phyloP scores from a whole-genome alignment of 306 rosid genomes.

The Vicia villosa region DNA sequence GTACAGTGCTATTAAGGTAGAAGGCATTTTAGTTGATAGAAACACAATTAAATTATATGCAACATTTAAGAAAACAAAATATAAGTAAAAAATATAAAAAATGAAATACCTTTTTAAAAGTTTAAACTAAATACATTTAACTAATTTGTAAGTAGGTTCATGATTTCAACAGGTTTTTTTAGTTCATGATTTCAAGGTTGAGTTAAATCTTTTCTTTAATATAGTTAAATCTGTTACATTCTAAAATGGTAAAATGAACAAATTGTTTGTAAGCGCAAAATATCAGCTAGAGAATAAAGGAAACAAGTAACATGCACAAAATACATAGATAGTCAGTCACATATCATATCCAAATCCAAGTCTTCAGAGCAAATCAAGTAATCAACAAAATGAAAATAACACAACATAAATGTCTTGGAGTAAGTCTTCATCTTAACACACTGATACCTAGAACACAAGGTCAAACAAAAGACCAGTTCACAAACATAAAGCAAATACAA shows the following conservation, averaged over 20 bases:
- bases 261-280: not conserved
- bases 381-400: conserved; percentile 1
- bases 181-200: not conserved
- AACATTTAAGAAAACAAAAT: too few species aligned
- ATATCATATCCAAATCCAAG: conserved; percentile 27
- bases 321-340: conserved; percentile 24
- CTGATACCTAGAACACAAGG: conserved; percentile 15
- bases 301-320: conserved; percentile 1
- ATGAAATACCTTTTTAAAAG: too few species aligned
- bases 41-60: too few species aligned
- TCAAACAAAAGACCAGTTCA: conserved; percentile 98
- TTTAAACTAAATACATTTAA: too few species aligned
- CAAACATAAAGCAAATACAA: conserved; percentile 93
- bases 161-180: too few species aligned
- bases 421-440: conserved; percentile 21
- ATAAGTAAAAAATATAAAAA: too few species aligned
- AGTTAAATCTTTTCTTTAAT: not conserved
- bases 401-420: conserved; percentile 31
- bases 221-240: not conserved
- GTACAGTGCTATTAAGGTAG: too few species aligned
- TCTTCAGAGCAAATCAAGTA: conserved; percentile 31
- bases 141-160: too few species aligned
- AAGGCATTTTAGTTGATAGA: too few species aligned
- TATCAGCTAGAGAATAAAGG: not conserved
- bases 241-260: not conserved